These are phyloP conservation scores for Fraxinus anomala DNA, from an alignment of 257 asterid genomes.

Conservation along the genomic window DNA sequence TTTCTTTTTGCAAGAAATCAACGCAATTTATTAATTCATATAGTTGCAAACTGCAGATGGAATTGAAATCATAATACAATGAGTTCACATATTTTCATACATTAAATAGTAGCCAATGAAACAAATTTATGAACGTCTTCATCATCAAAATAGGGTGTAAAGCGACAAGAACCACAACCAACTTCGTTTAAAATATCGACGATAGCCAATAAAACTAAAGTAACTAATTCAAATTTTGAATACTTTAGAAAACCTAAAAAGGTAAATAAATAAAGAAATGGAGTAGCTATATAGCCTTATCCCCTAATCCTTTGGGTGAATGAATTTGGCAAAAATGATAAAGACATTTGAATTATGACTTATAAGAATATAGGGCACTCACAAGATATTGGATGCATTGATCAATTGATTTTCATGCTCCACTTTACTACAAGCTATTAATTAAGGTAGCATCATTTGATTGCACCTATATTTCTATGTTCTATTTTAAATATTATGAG, in stretches of 20 bases:
- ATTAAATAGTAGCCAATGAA: neutral
- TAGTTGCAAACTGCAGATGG: too few species aligned
- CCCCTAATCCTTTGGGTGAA: neutral
- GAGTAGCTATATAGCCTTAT: neutral
- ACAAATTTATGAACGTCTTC: neutral
- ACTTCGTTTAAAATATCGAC: too few species aligned
- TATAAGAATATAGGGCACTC: neutral
- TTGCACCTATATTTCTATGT: neutral
- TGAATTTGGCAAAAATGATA: conserved; percentile 7
- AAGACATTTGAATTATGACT: neutral
- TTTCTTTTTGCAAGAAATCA: neutral
- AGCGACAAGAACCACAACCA: neutral
- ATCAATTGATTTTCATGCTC: neutral
- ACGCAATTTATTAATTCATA: neutral
- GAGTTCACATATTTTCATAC: neutral
- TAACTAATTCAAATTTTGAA: neutral
- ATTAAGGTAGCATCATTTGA: neutral
- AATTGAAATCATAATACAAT: too few species aligned
- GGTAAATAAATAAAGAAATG: neutral
- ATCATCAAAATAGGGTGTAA: neutral
- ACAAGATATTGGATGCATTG: neutral
- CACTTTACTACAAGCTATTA: neutral
- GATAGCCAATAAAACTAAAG: neutral
- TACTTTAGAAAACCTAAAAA: neutral
- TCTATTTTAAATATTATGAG: neutral